A percentile compares a stretch with the other conserved stretches of the same genome.
Conservation (phyloP, 2,329 filamentous ascomycete genomes). For the Claviceps sp. region DNA sequence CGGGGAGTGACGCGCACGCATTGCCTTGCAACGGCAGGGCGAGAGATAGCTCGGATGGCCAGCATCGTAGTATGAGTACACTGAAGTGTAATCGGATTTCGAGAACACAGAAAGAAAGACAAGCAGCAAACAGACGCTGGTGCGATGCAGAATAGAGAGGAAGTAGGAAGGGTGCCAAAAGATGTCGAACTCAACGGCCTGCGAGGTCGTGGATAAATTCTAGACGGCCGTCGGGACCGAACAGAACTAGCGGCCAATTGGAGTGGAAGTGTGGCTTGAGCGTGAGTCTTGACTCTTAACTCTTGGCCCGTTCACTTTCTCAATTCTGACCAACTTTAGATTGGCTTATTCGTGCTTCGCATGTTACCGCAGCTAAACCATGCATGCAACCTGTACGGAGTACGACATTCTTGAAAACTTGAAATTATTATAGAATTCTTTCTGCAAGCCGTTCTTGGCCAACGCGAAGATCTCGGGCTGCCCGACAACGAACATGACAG, state of each 20-base stretch:
- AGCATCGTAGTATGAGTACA: slow-evolving; percentile 49
- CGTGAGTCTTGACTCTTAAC: not conserved
- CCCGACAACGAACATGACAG: slow-evolving; percentile 4
- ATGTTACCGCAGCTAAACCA: not conserved
- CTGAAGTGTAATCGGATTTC: slow-evolving; percentile 8
- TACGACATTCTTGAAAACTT: too few species aligned
- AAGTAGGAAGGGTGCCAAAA: slow-evolving; percentile 4
- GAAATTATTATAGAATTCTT: too few species aligned
- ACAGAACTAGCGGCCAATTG: not conserved
- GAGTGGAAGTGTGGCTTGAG: slow-evolving; percentile 4
- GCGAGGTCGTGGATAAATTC: slow-evolving; percentile 11
- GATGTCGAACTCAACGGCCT: slow-evolving; percentile 2
- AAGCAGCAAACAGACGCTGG: slow-evolving; percentile 11
- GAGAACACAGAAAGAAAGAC: slow-evolving; percentile 12
- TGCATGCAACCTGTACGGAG: too few species aligned
- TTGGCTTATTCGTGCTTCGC: not conserved
- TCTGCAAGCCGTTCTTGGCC: not conserved
- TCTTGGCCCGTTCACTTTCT: too few species aligned
- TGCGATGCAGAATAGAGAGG: slow-evolving; percentile 7
- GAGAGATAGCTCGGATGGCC: slow-evolving; percentile 64
- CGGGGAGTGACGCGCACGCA: slow-evolving; percentile 58
- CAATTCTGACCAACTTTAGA: not conserved
- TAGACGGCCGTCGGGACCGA: slow-evolving; percentile 8
- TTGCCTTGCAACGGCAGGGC: slow-evolving; percentile 57
- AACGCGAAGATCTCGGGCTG: not conserved